These are phyloP conservation scores for Potentilla sterilis DNA, from an alignment of 306 rosid genomes.

Conservation along the genomic window DNA sequence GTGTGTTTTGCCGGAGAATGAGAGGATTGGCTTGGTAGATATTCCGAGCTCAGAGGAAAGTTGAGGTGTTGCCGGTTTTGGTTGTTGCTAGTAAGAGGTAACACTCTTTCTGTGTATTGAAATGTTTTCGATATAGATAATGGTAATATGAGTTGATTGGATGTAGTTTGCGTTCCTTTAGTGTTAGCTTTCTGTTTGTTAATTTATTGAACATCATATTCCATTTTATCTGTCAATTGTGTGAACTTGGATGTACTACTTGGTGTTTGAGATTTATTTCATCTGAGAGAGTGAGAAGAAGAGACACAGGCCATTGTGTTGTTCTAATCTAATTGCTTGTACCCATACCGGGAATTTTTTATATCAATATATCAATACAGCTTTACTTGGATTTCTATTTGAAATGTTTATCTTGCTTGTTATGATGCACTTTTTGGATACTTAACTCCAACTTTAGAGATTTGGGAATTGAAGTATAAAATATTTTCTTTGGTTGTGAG, in stretches of 20 bases:
- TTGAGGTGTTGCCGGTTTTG: constrained; percentile 21
- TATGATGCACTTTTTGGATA: neutral
- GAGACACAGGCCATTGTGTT: neutral
- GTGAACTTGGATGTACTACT: neutral
- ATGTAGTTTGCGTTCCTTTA: neutral
- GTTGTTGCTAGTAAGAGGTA: constrained; percentile 9
- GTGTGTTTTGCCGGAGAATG: constrained; percentile 67
- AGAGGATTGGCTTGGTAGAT: constrained; percentile 49
- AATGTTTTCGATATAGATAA: neutral
- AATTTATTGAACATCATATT: neutral
- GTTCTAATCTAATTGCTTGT: neutral
- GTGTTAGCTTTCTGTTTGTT: neutral
- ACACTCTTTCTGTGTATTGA: neutral
- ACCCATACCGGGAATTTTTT: neutral
- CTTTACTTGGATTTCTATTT: neutral
- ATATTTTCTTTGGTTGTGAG: neutral
- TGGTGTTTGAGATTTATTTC: neutral
- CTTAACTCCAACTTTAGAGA: neutral
- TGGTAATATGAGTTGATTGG: neutral
- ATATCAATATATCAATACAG: neutral
- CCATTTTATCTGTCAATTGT: neutral
- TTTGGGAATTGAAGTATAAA: neutral
- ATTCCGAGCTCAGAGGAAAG: constrained; percentile 32
- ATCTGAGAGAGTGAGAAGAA: neutral
- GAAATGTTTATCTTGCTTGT: neutral